phyloP scores from a whole-genome alignment of 1,284 basidiomycete species.

The Ganoderma resinaceum region DNA sequence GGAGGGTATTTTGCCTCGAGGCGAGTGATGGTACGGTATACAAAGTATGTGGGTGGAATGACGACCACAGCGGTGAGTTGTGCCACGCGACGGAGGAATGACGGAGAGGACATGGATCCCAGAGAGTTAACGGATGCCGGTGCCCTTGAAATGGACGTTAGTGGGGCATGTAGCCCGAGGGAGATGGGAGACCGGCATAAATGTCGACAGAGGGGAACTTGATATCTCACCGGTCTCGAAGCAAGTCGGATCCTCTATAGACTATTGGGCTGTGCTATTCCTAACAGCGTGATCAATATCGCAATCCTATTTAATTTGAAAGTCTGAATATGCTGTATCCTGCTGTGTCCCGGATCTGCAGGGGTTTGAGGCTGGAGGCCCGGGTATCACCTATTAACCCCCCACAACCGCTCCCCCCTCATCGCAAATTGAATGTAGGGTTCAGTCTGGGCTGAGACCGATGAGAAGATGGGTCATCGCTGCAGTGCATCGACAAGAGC shows the following conservation, averaged over 20 bases:
- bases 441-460: too few relatives aligned
- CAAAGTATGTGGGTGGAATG: not conserved
- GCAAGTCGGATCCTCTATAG: too few relatives aligned
- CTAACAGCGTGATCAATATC: too few relatives aligned
- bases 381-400: not conserved
- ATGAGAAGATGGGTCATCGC: too few relatives aligned
- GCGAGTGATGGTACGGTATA: constrained; percentile 6
- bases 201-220: not conserved
- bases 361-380: not conserved
- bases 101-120: not conserved
- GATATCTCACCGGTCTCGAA: too few relatives aligned
- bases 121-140: not conserved
- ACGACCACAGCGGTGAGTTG: not conserved
- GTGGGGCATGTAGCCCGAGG: not conserved
- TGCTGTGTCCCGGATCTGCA: not conserved
- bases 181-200: too few relatives aligned
- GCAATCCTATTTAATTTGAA: not conserved
- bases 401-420: not conserved
- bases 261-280: not conserved
- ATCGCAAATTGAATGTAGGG: not conserved
- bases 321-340: not conserved
- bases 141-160: not conserved
- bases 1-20: constrained; percentile 21
- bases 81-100: not conserved
- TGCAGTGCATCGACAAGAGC: too few relatives aligned